These are phyloP conservation scores for Ophiorrhiza pumila DNA, from an alignment of 257 asterid species.

Conservation along the genomic window DNA sequence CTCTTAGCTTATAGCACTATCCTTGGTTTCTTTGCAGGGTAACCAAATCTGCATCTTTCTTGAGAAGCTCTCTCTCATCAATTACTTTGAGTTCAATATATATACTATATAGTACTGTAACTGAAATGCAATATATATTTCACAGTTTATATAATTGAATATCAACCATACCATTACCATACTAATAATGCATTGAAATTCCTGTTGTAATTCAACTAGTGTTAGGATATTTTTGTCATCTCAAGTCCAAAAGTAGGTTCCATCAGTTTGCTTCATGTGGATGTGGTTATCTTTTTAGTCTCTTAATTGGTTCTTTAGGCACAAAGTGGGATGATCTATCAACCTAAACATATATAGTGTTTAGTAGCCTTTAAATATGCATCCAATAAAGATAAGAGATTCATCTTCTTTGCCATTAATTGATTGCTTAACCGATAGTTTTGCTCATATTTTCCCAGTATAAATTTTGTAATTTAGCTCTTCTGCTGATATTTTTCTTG, in stretches of 20 bases:
- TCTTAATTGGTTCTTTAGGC: constrained; percentile 11
- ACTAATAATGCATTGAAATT: neutral
- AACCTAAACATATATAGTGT: neutral
- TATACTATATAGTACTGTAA: too few species aligned
- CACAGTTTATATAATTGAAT: too few species aligned
- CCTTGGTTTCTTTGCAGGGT: constrained; percentile 36
- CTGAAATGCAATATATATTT: too few species aligned
- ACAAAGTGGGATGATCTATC: constrained; percentile 6
- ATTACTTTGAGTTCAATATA: too few species aligned
- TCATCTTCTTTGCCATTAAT: neutral
- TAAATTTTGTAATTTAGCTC: neutral
- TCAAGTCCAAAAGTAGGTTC: constrained; percentile 38
- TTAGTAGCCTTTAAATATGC: constrained; percentile 16
- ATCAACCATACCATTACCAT: too few species aligned
- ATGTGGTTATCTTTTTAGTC: constrained; percentile 29
- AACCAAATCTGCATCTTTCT: constrained; percentile 36
- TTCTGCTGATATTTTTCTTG: neutral
- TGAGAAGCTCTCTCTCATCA: constrained; percentile 44
- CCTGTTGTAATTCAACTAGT: neutral
- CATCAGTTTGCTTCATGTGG: constrained; percentile 37
- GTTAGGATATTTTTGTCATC: constrained; percentile 18
- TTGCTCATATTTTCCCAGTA: neutral
- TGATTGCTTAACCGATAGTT: neutral
- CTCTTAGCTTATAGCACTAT: constrained; percentile 31
- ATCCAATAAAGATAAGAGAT: constrained; percentile 1